A percentile compares a stretch with the other conserved stretches of the same genome.
Evolutionary conservation across 148 eudicot species (phyloP).

Genomic region (Dianthus caryophyllus): DNA sequence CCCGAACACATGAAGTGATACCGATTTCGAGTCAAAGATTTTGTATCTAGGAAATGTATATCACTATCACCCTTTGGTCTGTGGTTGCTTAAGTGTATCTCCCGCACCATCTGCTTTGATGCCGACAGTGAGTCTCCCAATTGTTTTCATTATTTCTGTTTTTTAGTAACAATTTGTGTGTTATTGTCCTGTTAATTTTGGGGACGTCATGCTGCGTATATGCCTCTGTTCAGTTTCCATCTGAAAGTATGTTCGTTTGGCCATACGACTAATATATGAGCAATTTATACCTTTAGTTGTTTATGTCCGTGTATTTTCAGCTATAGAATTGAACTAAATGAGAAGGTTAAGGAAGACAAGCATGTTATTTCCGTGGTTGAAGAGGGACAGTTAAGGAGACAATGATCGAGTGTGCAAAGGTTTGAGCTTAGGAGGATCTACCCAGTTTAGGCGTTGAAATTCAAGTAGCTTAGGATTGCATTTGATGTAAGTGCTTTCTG

Average conservation of each 20-base stretch:
- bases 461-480: constrained; percentile 9
- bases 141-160: too few species aligned
- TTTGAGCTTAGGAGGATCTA: constrained; percentile 6
- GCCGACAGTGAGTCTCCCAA: too few species aligned
- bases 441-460: constrained; percentile 6
- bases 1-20: constrained; percentile 48
- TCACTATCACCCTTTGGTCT: constrained; percentile 4
- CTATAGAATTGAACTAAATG: constrained; percentile 28
- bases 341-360: constrained; percentile 32
- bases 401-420: not conserved
- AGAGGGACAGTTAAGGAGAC: constrained; percentile 16
- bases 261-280: too few species aligned
- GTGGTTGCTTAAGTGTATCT: constrained; percentile 13
- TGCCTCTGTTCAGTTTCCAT: too few species aligned
- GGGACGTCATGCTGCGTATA: too few species aligned
- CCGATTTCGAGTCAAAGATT: not conserved
- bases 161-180: too few species aligned
- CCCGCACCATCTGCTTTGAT: too few species aligned
- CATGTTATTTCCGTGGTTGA: constrained; percentile 12
- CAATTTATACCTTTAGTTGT: too few species aligned
- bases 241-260: too few species aligned
- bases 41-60: constrained; percentile 12
- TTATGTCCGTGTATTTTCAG: too few species aligned
- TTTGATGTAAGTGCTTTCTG: constrained; percentile 3
- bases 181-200: too few species aligned